Evolutionary conservation across 1,139 yeast genomes (phyloP).

Genomic region (Saccharomyces hybrid): DNA sequence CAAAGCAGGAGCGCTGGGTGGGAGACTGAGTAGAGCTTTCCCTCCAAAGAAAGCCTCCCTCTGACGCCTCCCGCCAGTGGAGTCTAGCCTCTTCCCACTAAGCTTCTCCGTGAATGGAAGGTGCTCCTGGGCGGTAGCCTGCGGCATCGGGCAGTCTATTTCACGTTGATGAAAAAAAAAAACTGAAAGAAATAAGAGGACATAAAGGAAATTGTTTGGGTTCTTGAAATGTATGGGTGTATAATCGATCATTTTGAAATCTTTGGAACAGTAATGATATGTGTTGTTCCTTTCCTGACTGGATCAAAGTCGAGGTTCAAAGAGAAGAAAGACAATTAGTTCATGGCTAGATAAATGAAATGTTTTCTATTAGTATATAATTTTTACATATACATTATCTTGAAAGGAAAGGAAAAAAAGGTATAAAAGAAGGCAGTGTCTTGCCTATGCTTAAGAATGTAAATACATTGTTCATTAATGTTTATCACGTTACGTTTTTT

Average conservation of each 20-base stretch:
- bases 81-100: not conserved
- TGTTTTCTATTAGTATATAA: not conserved
- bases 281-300: too few relatives aligned
- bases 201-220: too few relatives aligned
- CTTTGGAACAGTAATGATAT: too few relatives aligned
- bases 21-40: not conserved
- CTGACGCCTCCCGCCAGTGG: not conserved
- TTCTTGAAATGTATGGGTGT: too few relatives aligned
- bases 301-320: too few relatives aligned
- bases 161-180: not conserved
- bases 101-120: too few relatives aligned
- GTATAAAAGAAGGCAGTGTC: not conserved
- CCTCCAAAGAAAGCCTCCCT: not conserved
- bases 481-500: constrained; percentile 8
- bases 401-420: not conserved
- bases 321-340: too few relatives aligned
- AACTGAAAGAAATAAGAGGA: not conserved
- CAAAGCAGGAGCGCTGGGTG: not conserved
- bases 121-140: not conserved
- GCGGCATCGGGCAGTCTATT: not conserved
- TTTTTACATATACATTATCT: not conserved
- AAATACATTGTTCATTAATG: constrained; percentile 16
- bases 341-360: not conserved
- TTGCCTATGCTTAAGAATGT: constrained; percentile 7
- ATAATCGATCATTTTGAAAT: too few relatives aligned